Conservation (phyloP, 306 rosid genomes). For the Quillaja saponaria region DNA sequence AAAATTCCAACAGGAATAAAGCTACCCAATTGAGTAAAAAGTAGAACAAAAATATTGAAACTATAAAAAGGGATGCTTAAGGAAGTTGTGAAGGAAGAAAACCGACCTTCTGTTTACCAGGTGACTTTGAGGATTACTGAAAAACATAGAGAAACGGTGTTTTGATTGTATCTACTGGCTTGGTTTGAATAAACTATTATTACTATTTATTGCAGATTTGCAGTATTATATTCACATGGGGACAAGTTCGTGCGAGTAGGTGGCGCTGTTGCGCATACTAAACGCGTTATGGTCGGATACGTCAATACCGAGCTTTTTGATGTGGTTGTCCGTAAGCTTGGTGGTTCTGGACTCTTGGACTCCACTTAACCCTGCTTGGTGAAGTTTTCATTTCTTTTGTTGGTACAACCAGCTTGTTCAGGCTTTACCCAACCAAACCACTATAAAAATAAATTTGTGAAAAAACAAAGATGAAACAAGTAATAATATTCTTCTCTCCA, state of each 20-base stretch:
- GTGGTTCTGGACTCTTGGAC: neutral
- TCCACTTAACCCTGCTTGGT: too few relatives aligned
- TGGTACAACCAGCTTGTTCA: too few relatives aligned
- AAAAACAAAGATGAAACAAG: too few relatives aligned
- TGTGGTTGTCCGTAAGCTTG: neutral
- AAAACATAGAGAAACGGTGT: neutral
- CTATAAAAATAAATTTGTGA: too few relatives aligned
- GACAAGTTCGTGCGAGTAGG: neutral
- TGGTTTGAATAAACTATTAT: conserved; percentile 7
- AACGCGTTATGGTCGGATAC: conserved; percentile 39
- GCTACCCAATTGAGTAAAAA: conserved; percentile 30
- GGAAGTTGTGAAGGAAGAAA: conserved; percentile 15
- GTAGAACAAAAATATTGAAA: conserved; percentile 6
- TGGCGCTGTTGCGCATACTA: neutral
- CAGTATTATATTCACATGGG: neutral
- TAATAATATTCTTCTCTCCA: too few relatives aligned
- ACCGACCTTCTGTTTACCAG: conserved; percentile 40
- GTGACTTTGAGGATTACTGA: conserved; percentile 26
- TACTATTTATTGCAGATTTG: neutral
- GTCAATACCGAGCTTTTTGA: conserved; percentile 27
- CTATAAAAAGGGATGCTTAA: conserved; percentile 1
- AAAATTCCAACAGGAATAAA: conserved; percentile 26
- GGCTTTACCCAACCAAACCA: too few relatives aligned
- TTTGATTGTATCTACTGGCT: conserved; percentile 16
- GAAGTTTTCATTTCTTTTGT: too few relatives aligned